Evolutionary conservation across 768 basidiomycete genomes (phyloP).

Genomic region (Lanmaoa pseudosensibilis): DNA sequence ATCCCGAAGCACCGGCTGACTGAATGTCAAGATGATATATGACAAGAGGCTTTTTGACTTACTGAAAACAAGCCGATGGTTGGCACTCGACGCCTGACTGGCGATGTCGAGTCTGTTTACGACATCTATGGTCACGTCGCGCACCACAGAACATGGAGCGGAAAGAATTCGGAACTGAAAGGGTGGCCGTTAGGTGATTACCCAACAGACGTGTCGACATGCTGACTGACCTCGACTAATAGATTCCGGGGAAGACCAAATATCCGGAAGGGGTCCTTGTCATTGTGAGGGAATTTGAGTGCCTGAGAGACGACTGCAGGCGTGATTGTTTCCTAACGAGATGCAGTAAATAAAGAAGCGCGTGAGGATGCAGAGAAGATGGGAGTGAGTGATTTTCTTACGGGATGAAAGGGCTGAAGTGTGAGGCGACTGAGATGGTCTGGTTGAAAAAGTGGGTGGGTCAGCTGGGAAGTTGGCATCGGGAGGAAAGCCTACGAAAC

Average conservation of each 20-base stretch:
- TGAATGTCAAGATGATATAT: not conserved
- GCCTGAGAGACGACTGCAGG: conserved; percentile 44
- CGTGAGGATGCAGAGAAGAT: not conserved
- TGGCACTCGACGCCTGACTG: conserved; percentile 45
- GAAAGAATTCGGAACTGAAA: conserved; percentile 67
- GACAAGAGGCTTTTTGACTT: conserved; percentile 27
- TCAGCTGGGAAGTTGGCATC: conserved; percentile 39
- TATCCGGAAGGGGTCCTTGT: conserved; percentile 52
- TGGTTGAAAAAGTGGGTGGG: conserved; percentile 42
- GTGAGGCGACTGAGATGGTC: conserved; percentile 36
- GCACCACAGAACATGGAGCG: conserved; percentile 69
- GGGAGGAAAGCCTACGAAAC: conserved; percentile 42
- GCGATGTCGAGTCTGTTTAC: conserved; percentile 54
- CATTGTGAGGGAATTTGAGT: conserved; percentile 43
- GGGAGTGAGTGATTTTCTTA: conserved; percentile 23
- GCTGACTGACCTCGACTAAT: conserved; percentile 61
- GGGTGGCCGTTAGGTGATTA: not conserved
- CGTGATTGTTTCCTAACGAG: conserved; percentile 32
- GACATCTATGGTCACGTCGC: conserved; percentile 61
- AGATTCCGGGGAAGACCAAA: conserved; percentile 75
- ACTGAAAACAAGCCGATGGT: conserved; percentile 67
- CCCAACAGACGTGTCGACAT: not conserved
- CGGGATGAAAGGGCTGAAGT: conserved; percentile 46
- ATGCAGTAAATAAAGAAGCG: not conserved
- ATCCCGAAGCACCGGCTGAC: conserved; percentile 71